Conservation (phyloP, 495 filamentous ascomycete species). For the Penicillium waksmanii region DNA sequence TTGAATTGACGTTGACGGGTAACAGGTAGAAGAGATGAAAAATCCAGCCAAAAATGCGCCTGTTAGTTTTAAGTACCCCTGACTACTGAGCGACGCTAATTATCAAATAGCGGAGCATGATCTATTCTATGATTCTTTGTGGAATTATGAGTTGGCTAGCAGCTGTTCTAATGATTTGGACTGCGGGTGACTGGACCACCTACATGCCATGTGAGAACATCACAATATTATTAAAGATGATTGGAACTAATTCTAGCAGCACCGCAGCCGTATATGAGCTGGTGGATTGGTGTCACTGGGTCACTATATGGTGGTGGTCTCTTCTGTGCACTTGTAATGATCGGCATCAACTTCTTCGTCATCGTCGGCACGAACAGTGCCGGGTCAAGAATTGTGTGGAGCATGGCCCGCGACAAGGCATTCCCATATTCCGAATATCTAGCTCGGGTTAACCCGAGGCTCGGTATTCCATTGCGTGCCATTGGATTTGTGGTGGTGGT, state of each 20-base stretch:
- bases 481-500: slow-evolving; percentile 1
- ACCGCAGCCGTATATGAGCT: slow-evolving; percentile 2
- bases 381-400: slow-evolving; percentile 2
- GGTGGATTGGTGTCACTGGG: neutral
- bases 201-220: neutral
- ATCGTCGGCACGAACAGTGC: neutral
- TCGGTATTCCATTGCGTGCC: neutral
- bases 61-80: neutral
- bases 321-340: slow-evolving; percentile 4
- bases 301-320: neutral
- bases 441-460: neutral
- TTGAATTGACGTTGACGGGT: neutral
- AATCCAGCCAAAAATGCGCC: neutral
- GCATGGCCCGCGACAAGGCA: slow-evolving; percentile 2
- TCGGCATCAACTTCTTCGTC: slow-evolving; percentile 4
- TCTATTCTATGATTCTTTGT: slow-evolving; percentile 2
- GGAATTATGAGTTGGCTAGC: slow-evolving; percentile 2
- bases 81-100: neutral
- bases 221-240: neutral
- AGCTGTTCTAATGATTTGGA: slow-evolving; percentile 1
- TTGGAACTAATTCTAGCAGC: neutral
- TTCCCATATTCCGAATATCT: neutral
- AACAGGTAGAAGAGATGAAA: slow-evolving; percentile 1
- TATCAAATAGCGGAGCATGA: neutral
- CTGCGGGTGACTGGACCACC: neutral